These are phyloP conservation scores for Pseudoscleropodium purum DNA, from an alignment of 225 moss, liverwort and hornwort genomes.

Conservation along the genomic window DNA sequence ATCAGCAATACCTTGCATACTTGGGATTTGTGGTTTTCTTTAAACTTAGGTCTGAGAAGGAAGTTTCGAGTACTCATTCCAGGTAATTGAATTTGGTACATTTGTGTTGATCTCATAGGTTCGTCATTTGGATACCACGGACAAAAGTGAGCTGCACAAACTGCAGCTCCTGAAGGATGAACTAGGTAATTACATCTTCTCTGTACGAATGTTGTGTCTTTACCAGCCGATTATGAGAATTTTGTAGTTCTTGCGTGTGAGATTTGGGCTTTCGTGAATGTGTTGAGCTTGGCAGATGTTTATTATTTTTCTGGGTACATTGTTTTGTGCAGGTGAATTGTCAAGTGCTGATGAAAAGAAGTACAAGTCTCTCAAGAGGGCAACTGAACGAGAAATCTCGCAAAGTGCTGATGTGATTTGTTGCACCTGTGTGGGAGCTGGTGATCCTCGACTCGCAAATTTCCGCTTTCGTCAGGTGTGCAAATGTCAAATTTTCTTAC, in stretches of 20 bases:
- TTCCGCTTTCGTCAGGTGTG: constrained; percentile 92
- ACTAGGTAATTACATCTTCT: constrained; percentile 41
- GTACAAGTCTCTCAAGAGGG: constrained; percentile 89
- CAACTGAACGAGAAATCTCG: constrained; percentile 87
- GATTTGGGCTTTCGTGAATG: background rate
- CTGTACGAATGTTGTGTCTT: background rate
- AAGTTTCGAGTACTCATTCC: background rate
- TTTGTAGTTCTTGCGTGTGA: background rate
- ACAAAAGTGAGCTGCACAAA: constrained; percentile 97
- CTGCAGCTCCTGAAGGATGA: constrained; percentile 94
- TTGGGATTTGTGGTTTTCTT: background rate
- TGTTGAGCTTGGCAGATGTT: background rate
- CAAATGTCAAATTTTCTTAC: background rate
- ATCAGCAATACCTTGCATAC: background rate
- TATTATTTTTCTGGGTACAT: background rate
- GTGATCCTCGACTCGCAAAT: constrained; percentile 94
- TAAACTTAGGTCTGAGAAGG: background rate
- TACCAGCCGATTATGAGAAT: background rate
- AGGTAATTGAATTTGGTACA: background rate
- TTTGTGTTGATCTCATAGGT: constrained; percentile 34
- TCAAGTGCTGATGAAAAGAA: constrained; percentile 99
- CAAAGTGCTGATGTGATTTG: constrained; percentile 98
- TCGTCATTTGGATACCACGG: constrained; percentile 85
- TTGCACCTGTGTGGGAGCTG: constrained; percentile 96
- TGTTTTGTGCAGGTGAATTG: constrained; percentile 57